A percentile compares a stretch with the other conserved stretches of the same genome.
Evolutionary conservation across 805 yeast genomes (phyloP).

Genomic region (Suhomyces sp.): DNA sequence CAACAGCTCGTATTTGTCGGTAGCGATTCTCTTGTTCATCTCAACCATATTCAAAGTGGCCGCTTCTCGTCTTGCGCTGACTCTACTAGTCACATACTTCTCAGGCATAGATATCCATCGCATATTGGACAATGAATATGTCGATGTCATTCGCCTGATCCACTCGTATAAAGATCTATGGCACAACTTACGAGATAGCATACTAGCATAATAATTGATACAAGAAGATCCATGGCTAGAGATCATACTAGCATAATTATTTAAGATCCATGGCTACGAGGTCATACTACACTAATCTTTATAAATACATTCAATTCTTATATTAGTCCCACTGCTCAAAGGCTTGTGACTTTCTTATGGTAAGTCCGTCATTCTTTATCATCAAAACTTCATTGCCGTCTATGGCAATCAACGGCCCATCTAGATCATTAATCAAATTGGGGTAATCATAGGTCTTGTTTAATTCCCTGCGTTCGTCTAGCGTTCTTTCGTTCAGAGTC

Average conservation of each 20-base stretch:
- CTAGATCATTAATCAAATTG: constrained; percentile 61
- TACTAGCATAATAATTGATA: not conserved
- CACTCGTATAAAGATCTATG: constrained; percentile 3
- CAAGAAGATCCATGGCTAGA: too few relatives aligned
- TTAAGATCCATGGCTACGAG: too few relatives aligned
- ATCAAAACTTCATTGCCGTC: constrained; percentile 46
- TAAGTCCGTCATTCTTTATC: constrained; percentile 28
- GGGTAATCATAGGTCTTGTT: constrained; percentile 78
- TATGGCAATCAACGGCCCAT: constrained; percentile 81
- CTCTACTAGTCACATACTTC: constrained; percentile 12
- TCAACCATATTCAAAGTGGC: constrained; percentile 16
- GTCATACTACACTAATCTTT: too few relatives aligned
- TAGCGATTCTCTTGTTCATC: constrained; percentile 13
- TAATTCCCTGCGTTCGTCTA: constrained; percentile 75
- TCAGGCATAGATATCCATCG: constrained; percentile 10
- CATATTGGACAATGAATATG: constrained; percentile 12
- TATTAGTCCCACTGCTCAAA: constrained; percentile 15
- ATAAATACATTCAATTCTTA: too few relatives aligned
- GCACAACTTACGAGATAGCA: not conserved
- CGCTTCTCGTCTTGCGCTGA: constrained; percentile 13
- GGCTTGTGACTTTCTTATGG: constrained; percentile 20
- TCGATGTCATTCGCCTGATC: constrained; percentile 1
- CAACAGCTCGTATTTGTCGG: constrained; percentile 12
- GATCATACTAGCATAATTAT: too few relatives aligned
- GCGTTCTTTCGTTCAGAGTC: constrained; percentile 42